Percentiles rank a stretch among this genome's conserved stretches.
phyloP scores from a whole-genome alignment of 176 grass and related monocot species.

The maize (Zea mays) region Zm-B73-REFERENCE-NAM-5.0 NC_050098.1:135620501-135621000 shows the following conservation, averaged over 20 bases:
- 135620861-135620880: conserved; percentile 91
- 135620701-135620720: conserved; percentile 65
- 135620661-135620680: conserved; percentile 60
- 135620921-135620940: neutral
- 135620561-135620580: conserved; percentile 69
- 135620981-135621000: neutral
- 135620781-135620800: conserved; percentile 87
- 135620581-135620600: conserved; percentile 46
- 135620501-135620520: conserved; percentile 16
- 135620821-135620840: conserved; percentile 93
- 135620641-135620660: conserved; percentile 53
- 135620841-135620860: conserved; percentile 85
- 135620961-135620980: neutral
- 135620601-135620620: neutral
- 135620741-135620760: conserved; percentile 20
- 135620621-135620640: conserved; percentile 40
- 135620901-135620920: conserved; percentile 37
- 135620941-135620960: conserved; percentile 19
- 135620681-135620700: conserved; percentile 71
- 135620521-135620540: neutral
- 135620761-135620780: conserved; percentile 44
- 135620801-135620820: conserved; percentile 81
- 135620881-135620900: conserved; percentile 77
- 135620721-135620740: neutral
- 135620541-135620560: conserved; percentile 64